These are phyloP conservation scores for Saccharomycopsis sp. DNA, from an alignment of 805 yeast species.

Conservation along the genomic window DNA sequence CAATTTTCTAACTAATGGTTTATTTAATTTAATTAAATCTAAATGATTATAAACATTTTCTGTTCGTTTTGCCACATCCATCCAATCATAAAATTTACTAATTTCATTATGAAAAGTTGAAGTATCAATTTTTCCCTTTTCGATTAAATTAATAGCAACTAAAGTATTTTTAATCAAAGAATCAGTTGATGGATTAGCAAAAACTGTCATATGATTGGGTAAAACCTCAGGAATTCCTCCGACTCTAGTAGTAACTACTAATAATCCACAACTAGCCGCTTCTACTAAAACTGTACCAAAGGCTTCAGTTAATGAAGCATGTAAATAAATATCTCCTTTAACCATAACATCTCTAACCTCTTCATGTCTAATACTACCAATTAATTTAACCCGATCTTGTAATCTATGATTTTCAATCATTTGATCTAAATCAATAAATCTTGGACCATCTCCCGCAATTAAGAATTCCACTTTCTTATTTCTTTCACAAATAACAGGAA, in stretches of 20 bases:
- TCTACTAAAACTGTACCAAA: slow-evolving; percentile 96
- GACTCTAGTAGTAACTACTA: slow-evolving; percentile 89
- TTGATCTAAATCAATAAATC: slow-evolving; percentile 86
- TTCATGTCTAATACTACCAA: slow-evolving; percentile 87
- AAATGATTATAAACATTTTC: slow-evolving; percentile 63
- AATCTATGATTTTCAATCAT: slow-evolving; percentile 80
- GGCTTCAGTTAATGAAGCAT: slow-evolving; percentile 92
- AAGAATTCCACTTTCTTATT: slow-evolving; percentile 62
- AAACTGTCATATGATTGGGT: slow-evolving; percentile 87
- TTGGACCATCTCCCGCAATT: slow-evolving; percentile 97
- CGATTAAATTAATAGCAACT: slow-evolving; percentile 54
- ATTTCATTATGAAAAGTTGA: slow-evolving; percentile 70
- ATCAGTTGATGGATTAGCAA: slow-evolving; percentile 81
- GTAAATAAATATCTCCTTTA: slow-evolving; percentile 85
- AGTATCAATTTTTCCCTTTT: slow-evolving; percentile 54
- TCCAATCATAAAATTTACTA: slow-evolving; percentile 83
- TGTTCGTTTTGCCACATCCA: slow-evolving; percentile 76
- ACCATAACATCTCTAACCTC: slow-evolving; percentile 89
- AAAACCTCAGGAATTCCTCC: slow-evolving; percentile 98
- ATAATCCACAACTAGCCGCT: slow-evolving; percentile 91
- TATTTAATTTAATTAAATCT: slow-evolving; percentile 32
- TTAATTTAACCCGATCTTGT: slow-evolving; percentile 76
- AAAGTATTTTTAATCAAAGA: slow-evolving; percentile 64
- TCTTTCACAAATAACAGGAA: slow-evolving; percentile 67
- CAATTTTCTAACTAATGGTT: slow-evolving; percentile 48